Evolutionary conservation across 208 protist species (phyloP).

Genomic region (Spironucleus salmonicida): DNA sequence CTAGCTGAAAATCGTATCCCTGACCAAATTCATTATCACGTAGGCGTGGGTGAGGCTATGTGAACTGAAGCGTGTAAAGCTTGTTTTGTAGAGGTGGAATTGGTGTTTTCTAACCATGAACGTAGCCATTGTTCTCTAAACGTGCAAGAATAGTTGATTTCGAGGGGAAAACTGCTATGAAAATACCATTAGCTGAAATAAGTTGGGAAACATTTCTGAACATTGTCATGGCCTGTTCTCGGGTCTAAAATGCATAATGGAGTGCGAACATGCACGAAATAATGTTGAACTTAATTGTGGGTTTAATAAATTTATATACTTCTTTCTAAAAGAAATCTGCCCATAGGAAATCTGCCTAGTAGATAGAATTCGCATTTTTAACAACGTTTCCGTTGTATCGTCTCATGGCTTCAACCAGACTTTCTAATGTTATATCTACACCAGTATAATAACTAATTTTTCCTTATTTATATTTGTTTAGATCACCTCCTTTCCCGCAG

Average conservation of each 20-base stretch:
- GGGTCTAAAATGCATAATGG: slow-evolving; percentile 7
- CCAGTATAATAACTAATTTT: background rate
- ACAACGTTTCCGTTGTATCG: slow-evolving; percentile 1
- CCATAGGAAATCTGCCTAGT: no score
- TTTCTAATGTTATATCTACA: slow-evolving; percentile 2
- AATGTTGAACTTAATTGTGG: no score
- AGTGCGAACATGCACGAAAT: slow-evolving; percentile 18
- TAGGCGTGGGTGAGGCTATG: background rate
- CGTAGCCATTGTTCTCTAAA: background rate
- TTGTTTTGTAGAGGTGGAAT: background rate
- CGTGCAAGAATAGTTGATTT: background rate
- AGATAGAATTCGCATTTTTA: background rate
- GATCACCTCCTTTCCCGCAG: slow-evolving; percentile 7
- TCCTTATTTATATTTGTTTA: background rate
- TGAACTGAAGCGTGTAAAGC: background rate
- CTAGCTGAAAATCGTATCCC: background rate
- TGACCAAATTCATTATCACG: background rate
- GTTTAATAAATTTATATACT: no score
- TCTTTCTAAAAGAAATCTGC: no score
- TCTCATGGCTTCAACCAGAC: background rate
- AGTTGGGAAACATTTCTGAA: background rate
- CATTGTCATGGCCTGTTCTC: background rate
- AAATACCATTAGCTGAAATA: background rate
- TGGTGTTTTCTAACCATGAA: background rate
- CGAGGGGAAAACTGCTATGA: slow-evolving; percentile 12